Conservation (phyloP, 2,329 filamentous ascomycete genomes). For the Neonectria hederae region DNA sequence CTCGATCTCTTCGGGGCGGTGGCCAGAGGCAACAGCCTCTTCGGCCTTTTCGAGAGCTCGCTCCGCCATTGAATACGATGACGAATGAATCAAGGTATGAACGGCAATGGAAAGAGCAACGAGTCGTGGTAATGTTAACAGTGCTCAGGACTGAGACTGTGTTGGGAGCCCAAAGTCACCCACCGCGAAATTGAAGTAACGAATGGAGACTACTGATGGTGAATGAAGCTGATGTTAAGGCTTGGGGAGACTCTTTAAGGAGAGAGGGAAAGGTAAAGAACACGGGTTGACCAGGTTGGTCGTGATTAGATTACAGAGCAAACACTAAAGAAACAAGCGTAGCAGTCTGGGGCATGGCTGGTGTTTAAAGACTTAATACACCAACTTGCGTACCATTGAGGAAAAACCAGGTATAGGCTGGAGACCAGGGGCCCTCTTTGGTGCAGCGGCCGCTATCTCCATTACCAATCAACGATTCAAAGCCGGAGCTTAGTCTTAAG, state of each 20-base stretch:
- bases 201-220: not conserved
- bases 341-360: slow-evolving; percentile 9
- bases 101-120: not conserved
- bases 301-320: not conserved
- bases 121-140: slow-evolving; percentile 19
- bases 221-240: not conserved
- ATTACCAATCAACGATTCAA: slow-evolving; percentile 25
- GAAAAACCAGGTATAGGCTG: slow-evolving; percentile 8
- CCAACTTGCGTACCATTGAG: slow-evolving; percentile 8
- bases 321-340: not conserved
- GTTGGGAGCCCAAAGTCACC: slow-evolving; percentile 42
- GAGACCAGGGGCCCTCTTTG: slow-evolving; percentile 1
- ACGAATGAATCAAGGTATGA: not conserved
- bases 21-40: slow-evolving; percentile 43
- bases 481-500: slow-evolving; percentile 22
- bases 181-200: slow-evolving; percentile 29
- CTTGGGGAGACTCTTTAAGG: not conserved
- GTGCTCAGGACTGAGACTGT: slow-evolving; percentile 32
- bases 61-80: slow-evolving; percentile 40
- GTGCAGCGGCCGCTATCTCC: slow-evolving; percentile 8
- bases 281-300: slow-evolving; percentile 11
- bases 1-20: slow-evolving; percentile 39
- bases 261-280: not conserved
- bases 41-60: slow-evolving; percentile 42
- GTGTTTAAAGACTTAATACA: slow-evolving; percentile 19